Conservation (phyloP, 1,139 yeast species). For the Suhomyces atakaporum region DNA sequence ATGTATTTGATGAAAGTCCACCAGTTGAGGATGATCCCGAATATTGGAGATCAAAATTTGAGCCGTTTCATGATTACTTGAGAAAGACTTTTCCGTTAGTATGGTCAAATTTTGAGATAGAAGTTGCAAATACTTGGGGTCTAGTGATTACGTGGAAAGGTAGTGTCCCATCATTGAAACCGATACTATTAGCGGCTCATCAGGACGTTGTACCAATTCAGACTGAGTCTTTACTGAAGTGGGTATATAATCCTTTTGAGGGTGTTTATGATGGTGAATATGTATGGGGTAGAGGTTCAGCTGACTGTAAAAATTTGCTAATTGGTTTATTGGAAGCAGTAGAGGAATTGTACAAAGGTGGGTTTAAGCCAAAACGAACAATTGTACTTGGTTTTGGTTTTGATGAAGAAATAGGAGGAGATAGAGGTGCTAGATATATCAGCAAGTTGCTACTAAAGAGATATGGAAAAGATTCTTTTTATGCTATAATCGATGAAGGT, state of each 20-base stretch:
- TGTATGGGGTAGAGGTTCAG: constrained; percentile 21
- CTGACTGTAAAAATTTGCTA: constrained; percentile 20
- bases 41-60: constrained; percentile 13
- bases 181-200: constrained; percentile 14
- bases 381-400: constrained; percentile 21
- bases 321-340: constrained; percentile 19
- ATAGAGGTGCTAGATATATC: constrained; percentile 16
- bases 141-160: constrained; percentile 13
- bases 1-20: constrained; percentile 52
- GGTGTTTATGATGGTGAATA: constrained; percentile 17
- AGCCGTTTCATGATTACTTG: constrained; percentile 11
- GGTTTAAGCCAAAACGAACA: constrained; percentile 16
- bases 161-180: constrained; percentile 5
- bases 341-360: constrained; percentile 14
- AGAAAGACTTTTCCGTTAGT: constrained; percentile 9
- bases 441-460: constrained; percentile 15
- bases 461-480: constrained; percentile 17
- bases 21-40: constrained; percentile 15
- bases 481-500: constrained; percentile 21
- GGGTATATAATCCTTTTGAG: constrained; percentile 13
- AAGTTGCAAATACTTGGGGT: constrained; percentile 14
- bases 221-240: constrained; percentile 7
- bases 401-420: constrained; percentile 21
- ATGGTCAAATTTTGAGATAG: constrained; percentile 10
- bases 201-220: constrained; percentile 17